Evolutionary conservation across 1,284 basidiomycete species (phyloP).

Genomic region (Malassezia vespertilionis): DNA sequence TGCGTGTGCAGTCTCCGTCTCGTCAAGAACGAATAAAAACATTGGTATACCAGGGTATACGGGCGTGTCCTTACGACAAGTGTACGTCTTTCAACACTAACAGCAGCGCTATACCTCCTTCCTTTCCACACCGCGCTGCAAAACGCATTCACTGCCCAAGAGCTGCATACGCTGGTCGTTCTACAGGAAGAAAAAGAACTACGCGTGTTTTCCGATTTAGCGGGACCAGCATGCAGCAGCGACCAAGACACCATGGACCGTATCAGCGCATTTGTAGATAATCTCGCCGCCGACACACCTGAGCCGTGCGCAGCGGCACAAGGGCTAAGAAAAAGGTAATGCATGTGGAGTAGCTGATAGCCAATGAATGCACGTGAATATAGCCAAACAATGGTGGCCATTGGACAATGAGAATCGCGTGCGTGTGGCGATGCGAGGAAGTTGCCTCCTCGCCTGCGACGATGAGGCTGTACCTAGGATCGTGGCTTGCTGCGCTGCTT

Average conservation of each 20-base stretch:
- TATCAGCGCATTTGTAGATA: not conserved
- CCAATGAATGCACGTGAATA: too few species aligned
- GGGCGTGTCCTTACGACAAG: conserved; percentile 12
- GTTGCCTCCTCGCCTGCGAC: too few species aligned
- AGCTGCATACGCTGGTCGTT: not conserved
- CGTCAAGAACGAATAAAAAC: conserved; percentile 2
- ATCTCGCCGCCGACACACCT: not conserved
- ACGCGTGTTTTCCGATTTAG: conserved; percentile 5
- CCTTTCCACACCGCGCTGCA: not conserved
- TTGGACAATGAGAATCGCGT: too few species aligned
- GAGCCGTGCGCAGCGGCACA: not conserved
- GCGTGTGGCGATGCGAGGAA: too few species aligned
- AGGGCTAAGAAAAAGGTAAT: too few species aligned
- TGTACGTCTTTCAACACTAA: not conserved
- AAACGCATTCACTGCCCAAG: conserved; percentile 1
- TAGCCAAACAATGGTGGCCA: too few species aligned
- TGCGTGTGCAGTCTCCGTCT: not conserved
- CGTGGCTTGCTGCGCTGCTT: not conserved
- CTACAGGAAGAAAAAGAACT: conserved; percentile 11
- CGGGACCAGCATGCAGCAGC: not conserved
- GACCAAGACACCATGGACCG: not conserved
- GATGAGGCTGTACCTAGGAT: too few species aligned
- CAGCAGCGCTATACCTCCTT: not conserved
- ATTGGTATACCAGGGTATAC: conserved; percentile 7
- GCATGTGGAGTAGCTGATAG: too few species aligned